phyloP scores from a whole-genome alignment of 1,284 basidiomycete species.

The Sporisorium graminicola region DNA sequence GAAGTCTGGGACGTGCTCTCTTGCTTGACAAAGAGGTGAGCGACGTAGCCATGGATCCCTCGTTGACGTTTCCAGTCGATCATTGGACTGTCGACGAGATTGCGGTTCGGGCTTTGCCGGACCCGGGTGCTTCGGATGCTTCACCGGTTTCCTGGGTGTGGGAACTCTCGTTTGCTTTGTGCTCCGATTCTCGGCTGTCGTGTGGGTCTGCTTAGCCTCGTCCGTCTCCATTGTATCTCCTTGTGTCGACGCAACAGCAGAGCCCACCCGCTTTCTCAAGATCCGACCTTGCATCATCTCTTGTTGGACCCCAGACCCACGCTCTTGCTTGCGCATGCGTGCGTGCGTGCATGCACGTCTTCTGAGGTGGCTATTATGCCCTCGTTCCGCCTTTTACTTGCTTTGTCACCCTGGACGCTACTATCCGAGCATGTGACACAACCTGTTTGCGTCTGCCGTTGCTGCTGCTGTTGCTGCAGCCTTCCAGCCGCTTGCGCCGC shows the following conservation, averaged over 20 bases:
- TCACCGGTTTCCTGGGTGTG: constrained; percentile 17
- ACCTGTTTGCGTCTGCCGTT: background rate
- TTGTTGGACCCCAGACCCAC: constrained; percentile 18
- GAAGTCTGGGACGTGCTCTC: background rate
- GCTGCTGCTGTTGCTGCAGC: constrained; percentile 12
- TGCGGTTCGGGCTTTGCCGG: constrained; percentile 20
- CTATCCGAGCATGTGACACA: constrained; percentile 13
- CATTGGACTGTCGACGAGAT: background rate
- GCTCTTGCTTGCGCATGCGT: background rate
- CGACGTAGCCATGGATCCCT: no score
- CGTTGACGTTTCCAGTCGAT: background rate
- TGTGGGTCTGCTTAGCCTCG: constrained; percentile 1
- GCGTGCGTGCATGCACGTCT: background rate
- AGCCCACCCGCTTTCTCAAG: background rate
- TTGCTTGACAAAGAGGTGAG: background rate
- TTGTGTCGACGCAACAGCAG: background rate
- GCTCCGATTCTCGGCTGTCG: constrained; percentile 14
- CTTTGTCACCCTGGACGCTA: constrained; percentile 11
- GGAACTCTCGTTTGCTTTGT: no score
- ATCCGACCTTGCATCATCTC: background rate
- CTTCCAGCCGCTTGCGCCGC: constrained; percentile 12
- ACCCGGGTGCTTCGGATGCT: constrained; percentile 14
- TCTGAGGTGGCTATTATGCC: no score
- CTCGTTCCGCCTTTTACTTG: no score
- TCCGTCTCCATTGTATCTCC: no score